Evolutionary conservation across 2,329 filamentous ascomycete genomes (phyloP), one percentile per base, ranked within the genome.

Genomic region (Cadophora luteo-olivacea): DNA sequence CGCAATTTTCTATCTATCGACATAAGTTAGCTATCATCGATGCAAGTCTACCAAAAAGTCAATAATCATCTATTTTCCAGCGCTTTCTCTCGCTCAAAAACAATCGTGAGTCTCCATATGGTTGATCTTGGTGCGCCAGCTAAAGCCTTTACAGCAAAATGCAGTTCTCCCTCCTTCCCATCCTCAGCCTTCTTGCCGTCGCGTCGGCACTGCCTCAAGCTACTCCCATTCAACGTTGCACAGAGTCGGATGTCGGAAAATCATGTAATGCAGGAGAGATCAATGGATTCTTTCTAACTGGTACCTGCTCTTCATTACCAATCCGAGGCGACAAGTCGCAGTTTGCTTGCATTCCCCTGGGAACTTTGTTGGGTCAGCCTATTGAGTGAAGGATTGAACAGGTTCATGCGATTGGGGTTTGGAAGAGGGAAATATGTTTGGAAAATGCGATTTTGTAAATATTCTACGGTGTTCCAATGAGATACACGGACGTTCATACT

Each of bases 261-360:
- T n/a, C 61, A 9, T 68, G 66, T 48, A 68, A 68, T 38, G 54
- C 66, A 2, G 54, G 66, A n/a, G 61, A 65, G 49, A 61, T 68
- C 54, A 68, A 68, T 33, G 66, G 66, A 4, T 65, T 65, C 25
- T 68, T 22, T 14, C 33, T 61, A 1, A 61, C 41, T 11, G 66
- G 62, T 0, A 49, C 55, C 14, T 65, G 66, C 33, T 61, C 61
- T 8, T 7, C 32, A 4, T 2, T 61, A 19, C 48, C 61, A 1
- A 62, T 65, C 14, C 22, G 49, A 11, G 6, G 6, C 2, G 57
- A 65, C n/a, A 11, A 54, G 1, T 54, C 29, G 5, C 54, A 68
- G 19, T 68, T 45, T 29, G 48, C 36, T 36, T 65, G 66, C 22
- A 22, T 68, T 36, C 66, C 61, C 4, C 24, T 45, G 14, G 61